phyloP scores from a whole-genome alignment of 2,329 filamentous ascomycete genomes.

The Hypoxylon sp. region DNA sequence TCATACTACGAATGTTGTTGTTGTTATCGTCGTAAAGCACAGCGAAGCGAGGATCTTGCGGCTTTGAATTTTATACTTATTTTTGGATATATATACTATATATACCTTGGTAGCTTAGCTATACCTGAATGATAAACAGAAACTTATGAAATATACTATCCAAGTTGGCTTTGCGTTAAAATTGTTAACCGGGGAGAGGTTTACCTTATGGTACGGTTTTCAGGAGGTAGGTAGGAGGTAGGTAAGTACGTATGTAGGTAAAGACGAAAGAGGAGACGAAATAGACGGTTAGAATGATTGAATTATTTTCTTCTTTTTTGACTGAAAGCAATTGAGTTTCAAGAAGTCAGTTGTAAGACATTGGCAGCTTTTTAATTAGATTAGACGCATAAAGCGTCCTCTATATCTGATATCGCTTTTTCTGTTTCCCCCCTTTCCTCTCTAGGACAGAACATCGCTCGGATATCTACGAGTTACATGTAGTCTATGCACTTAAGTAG shows the following conservation, averaged over 20 bases:
- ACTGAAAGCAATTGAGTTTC: not conserved
- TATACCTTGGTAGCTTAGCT: slow-evolving; percentile 14
- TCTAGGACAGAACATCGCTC: not conserved
- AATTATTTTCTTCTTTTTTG: not conserved
- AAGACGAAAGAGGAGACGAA: no score
- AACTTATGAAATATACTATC: slow-evolving; percentile 21
- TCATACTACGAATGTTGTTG: not conserved
- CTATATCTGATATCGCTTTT: slow-evolving; percentile 13
- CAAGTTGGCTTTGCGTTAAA: no score
- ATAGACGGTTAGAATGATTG: no score
- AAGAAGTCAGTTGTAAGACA: not conserved
- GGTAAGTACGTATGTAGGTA: no score
- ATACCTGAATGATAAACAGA: slow-evolving; percentile 32
- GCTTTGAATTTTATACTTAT: not conserved
- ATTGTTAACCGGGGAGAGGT: no score
- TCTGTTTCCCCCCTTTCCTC: slow-evolving; percentile 7
- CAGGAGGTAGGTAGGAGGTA: no score
- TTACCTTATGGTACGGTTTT: no score
- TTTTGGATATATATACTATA: slow-evolving; percentile 14
- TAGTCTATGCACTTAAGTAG: no score
- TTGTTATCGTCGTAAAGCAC: not conserved
- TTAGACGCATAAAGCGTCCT: not conserved
- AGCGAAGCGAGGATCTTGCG: slow-evolving; percentile 12
- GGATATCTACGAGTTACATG: not conserved
- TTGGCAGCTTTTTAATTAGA: not conserved